phyloP scores from a whole-genome alignment of 352 stramenopile species.

The Sclerospora graminicola region DNA sequence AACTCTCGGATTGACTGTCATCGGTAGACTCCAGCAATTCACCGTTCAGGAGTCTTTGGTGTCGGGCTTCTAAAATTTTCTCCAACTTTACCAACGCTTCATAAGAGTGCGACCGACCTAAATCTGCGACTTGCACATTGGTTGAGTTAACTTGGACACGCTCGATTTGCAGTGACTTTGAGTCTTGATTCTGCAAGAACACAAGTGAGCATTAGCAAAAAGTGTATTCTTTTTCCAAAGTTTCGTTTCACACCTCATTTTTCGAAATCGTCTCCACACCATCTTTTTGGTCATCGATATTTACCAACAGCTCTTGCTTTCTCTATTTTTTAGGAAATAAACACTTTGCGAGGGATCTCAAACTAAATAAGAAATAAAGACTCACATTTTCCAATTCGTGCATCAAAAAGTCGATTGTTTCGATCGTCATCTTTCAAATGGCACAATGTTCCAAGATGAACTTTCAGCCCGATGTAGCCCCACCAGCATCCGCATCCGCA shows the following conservation, averaged over 20 bases:
- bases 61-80: constrained; percentile 56
- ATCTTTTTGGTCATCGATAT: constrained; percentile 1
- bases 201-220: constrained; percentile 1
- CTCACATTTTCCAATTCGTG: constrained; percentile 52
- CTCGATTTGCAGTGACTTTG: neutral
- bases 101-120: constrained; percentile 52
- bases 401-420: constrained; percentile 66
- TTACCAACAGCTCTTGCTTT: constrained; percentile 31
- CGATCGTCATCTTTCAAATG: constrained; percentile 38
- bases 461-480: neutral
- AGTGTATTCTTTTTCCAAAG: no score
- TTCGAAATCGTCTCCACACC: constrained; percentile 1
- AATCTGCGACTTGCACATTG: constrained; percentile 2
- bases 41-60: constrained; percentile 57
- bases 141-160: constrained; percentile 4
- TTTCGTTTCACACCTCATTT: constrained; percentile 2
- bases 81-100: constrained; percentile 67
- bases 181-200: neutral
- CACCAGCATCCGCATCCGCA: neutral
- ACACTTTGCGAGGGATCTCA: no score
- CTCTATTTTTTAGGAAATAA: constrained; percentile 8
- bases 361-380: no score
- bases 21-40: constrained; percentile 13
- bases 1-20: neutral
- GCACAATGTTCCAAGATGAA: constrained; percentile 33